Evolutionary conservation across 257 asterid species (phyloP).

Genomic region (Solanum pinnatisectum): DNA sequence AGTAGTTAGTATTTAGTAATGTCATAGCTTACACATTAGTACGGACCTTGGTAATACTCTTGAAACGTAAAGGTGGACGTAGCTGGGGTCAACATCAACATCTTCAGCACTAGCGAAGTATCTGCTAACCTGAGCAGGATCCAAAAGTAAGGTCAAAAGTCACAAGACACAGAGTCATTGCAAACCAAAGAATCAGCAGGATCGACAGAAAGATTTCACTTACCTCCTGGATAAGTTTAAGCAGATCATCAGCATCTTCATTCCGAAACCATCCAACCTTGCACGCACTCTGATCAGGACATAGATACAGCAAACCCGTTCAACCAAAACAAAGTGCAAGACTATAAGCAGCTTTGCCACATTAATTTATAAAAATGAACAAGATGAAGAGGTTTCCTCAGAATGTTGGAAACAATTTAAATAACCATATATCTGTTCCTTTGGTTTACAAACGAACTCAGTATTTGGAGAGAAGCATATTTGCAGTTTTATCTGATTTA

Average conservation of each 20-base stretch:
- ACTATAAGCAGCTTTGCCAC: background rate
- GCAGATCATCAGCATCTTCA: background rate
- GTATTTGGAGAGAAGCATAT: background rate
- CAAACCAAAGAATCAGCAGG: background rate
- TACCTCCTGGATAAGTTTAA: background rate
- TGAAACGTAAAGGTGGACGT: background rate
- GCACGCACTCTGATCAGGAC: background rate
- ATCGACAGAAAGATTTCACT: background rate
- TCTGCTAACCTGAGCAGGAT: background rate
- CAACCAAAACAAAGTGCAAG: background rate
- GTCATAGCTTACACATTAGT: background rate
- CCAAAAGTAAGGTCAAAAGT: background rate
- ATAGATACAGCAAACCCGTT: background rate
- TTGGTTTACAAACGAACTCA: background rate
- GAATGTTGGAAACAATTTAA: background rate
- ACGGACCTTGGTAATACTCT: conserved; percentile 1
- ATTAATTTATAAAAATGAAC: background rate
- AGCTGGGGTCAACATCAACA: background rate
- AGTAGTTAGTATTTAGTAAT: background rate
- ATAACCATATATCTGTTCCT: background rate
- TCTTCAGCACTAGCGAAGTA: background rate
- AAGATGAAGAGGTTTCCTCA: background rate
- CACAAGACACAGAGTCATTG: background rate
- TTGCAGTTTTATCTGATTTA: background rate
- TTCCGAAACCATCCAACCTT: conserved; percentile 2